Base-by-base conservation (phyloP, 352 stramenopile genomes). In the Aphanomyces stellatus region DNA sequence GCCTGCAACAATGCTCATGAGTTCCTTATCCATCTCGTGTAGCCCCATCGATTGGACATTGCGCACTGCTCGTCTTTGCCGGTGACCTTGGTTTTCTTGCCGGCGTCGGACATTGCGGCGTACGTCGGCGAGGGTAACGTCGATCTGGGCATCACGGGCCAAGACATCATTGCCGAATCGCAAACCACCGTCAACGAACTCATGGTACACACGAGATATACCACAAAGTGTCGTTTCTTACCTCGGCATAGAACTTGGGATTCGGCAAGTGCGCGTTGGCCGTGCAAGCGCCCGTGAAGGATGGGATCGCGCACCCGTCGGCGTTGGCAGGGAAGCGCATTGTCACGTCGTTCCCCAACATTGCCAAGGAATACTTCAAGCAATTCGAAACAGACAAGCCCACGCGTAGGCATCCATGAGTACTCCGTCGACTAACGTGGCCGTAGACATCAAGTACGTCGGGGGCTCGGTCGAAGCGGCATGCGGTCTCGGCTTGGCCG, bases 41-140 rank as follows among this genome's bases (percentile, higher is more conserved):
- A 82, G 77, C 90, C 88, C 0, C 87, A 78, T 69, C 88, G 89
- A 41, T 81, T 96, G 64, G 90, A 97, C 71, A 96, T 98, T 72
- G 96, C 96, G 37, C 72, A 98, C 15, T 98, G 93, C 79, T 90
- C 84, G 56, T 89, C 87, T 64, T 77, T 99, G 13, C 93, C 95
- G 0, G 91, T 99, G 48, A 99, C 96, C 34, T 80, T 99, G 31
- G 93, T 99, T 42, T 99, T 99, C 72, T 76, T 99, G 24, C 96
- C 96, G 1, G 96, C 97, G 1, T 74, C 95, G 0, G 97, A 99
- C 77, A 99, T 99, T 76, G 93, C 97, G 4, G 97, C 91, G 61
- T 99, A 98, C 71, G 96, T 99, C 11, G 97, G 94, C 42, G 94
- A 99, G 62, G 97, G 97, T 69, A 98, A 99, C 73, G 77, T 99